These are phyloP conservation scores for Aspergillus indologenus DNA, from an alignment of 495 filamentous ascomycete species.

Conservation along the genomic window DNA sequence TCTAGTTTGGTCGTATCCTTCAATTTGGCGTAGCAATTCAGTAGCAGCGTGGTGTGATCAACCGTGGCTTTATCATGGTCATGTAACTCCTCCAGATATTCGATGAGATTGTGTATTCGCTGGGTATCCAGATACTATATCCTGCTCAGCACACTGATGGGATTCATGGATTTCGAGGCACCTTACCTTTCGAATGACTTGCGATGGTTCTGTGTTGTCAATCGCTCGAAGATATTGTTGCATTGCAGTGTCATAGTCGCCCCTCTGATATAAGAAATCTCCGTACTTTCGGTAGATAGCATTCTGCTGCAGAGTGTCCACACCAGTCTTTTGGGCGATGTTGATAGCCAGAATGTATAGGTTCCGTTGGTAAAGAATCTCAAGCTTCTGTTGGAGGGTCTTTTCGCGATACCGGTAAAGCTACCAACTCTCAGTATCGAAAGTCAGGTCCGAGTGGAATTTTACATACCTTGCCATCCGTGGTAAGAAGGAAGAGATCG, in stretches of 20 bases:
- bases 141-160: slow-evolving; percentile 21
- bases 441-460: not conserved
- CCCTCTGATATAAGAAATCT: slow-evolving; percentile 92
- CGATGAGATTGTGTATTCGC: slow-evolving; percentile 93
- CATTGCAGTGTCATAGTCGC: slow-evolving; percentile 96
- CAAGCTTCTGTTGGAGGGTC: slow-evolving; percentile 81
- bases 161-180: not conserved
- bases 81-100: slow-evolving; percentile 95
- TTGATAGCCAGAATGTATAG: slow-evolving; percentile 90
- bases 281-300: slow-evolving; percentile 91
- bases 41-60: slow-evolving; percentile 91
- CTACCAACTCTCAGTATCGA: slow-evolving; percentile 38
- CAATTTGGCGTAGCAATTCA: slow-evolving; percentile 97
- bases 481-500: slow-evolving; percentile 79
- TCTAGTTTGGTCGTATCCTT: slow-evolving; percentile 96
- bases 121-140: slow-evolving; percentile 86
- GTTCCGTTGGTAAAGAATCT: slow-evolving; percentile 91
- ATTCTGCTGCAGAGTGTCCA: slow-evolving; percentile 76
- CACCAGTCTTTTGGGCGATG: slow-evolving; percentile 82
- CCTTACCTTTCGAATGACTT: slow-evolving; percentile 82
- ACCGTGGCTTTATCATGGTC: slow-evolving; percentile 89
- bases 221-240: slow-evolving; percentile 96
- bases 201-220: slow-evolving; percentile 89
- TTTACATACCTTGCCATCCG: slow-evolving; percentile 76
- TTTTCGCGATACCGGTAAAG: slow-evolving; percentile 92